Base-by-base conservation (phyloP, 768 basidiomycete species). In the Megacollybia marginata region DNA sequence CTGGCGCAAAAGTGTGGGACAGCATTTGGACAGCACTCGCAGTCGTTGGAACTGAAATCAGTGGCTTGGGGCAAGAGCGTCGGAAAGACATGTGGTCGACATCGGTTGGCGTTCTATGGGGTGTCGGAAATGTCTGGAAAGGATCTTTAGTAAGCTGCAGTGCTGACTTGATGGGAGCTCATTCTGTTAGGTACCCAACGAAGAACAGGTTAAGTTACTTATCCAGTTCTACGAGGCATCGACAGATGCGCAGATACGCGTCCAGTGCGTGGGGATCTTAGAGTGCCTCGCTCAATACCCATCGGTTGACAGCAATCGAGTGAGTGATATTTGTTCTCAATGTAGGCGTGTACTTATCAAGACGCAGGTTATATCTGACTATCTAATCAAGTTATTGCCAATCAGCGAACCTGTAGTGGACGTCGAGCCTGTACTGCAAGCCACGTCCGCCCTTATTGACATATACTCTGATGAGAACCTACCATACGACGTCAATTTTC, bases 401-500 rank as follows among this genome's bases (percentile, higher is more conserved):
- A 55, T 65, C 4, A 57, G 65, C 5, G 57, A 62, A 0, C 61
- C 71, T 1, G 70, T 70, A 18, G 66, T 69, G 48, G 75, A 73
- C 48, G 76, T 79, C 0, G 90, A 93, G 61, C 76, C 85, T 0
- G 70, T 87, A 47, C 74, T 96, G 20, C 89, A 93, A 58, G 80
- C 81, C 1, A 71, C 78, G 9, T 91, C 92, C 12, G 88, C 88
- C 20, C 70, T 96, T 42, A 88, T 96, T 51, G 93, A 96, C 62
- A 90, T 95, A 47, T 97, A 88, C 63, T 90, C 92, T 4, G 93
- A 97, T 66, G 93, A 97, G 65, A 74, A 66, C 8, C 64, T 80
- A 48, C 75, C 84, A 0, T 92, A 88, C 60, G 93, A 97, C 61
- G 60, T 80, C 50, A 90, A 90, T 62, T 93, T 92, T 70, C 75